Conservation (phyloP, 2,329 filamentous ascomycete genomes). For the Penicillium frequentans region DNA sequence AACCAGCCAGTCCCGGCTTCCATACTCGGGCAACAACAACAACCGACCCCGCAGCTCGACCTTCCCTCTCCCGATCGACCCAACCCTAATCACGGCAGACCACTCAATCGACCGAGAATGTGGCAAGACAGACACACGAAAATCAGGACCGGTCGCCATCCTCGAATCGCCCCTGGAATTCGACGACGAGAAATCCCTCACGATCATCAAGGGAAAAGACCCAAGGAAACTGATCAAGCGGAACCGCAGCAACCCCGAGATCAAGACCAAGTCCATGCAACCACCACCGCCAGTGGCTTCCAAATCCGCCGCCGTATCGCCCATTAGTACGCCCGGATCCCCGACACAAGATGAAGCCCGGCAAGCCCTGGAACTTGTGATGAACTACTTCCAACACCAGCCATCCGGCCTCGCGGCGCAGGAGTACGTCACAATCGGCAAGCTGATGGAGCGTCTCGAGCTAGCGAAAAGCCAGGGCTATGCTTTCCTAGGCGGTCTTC, state of each 20-base stretch:
- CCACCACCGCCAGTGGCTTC: conserved; percentile 33
- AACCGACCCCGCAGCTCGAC: conserved; percentile 82
- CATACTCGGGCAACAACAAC: conserved; percentile 54
- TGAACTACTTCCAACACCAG: conserved; percentile 76
- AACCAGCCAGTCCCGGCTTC: conserved; percentile 51
- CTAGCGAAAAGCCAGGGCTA: conserved; percentile 56
- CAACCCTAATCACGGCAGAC: conserved; percentile 51
- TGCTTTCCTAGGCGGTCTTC: conserved; percentile 44
- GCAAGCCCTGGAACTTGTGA: conserved; percentile 75
- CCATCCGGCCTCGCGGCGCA: conserved; percentile 70
- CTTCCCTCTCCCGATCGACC: conserved; percentile 64
- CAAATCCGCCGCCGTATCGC: conserved; percentile 43
- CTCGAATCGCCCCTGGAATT: conserved; percentile 53
- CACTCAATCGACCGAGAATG: conserved; percentile 55
- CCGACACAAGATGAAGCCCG: conserved; percentile 84
- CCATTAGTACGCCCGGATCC: conserved; percentile 61
- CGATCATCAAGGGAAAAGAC: conserved; percentile 26
- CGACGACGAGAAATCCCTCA: conserved; percentile 46
- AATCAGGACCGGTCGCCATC: conserved; percentile 41
- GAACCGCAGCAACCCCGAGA: conserved; percentile 47
- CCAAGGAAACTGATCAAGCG: conserved; percentile 39
- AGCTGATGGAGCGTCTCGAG: conserved; percentile 82
- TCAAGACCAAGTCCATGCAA: conserved; percentile 44
- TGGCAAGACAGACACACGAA: conserved; percentile 51
- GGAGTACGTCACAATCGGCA: conserved; percentile 75